phyloP scores from a whole-genome alignment of 192 early-diverging fungal species.

The Chytriomyces hyalinus region DNA sequence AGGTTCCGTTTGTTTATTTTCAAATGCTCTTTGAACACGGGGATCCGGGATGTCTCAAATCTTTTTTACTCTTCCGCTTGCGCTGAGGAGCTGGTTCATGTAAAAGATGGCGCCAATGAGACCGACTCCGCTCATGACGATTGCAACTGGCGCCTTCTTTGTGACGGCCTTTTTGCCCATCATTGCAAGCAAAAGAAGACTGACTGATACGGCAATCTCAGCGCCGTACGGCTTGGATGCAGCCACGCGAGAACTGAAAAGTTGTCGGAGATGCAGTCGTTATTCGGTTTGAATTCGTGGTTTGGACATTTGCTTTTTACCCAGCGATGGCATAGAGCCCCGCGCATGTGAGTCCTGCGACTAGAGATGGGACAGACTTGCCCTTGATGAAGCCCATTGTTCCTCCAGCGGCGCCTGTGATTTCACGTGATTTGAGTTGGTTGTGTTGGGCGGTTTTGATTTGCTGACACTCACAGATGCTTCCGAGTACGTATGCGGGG shows the following conservation, averaged over 20 bases:
- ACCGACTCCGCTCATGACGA: constrained; percentile 35
- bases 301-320: constrained; percentile 9
- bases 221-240: constrained; percentile 41
- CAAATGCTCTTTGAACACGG: no score
- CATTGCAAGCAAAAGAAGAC: constrained; percentile 44
- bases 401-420: constrained; percentile 53
- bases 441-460: neutral
- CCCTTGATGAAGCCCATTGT: constrained; percentile 47
- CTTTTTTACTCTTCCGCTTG: neutral
- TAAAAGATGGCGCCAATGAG: constrained; percentile 18
- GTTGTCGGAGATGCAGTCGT: no score
- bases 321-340: constrained; percentile 50
- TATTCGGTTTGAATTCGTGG: no score
- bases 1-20: neutral
- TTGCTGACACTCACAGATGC: constrained; percentile 5
- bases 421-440: neutral
- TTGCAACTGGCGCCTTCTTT: constrained; percentile 45
- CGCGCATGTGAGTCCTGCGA: constrained; percentile 55
- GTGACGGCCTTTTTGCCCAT: constrained; percentile 51
- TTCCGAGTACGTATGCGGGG: constrained; percentile 25
- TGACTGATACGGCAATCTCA: constrained; percentile 53
- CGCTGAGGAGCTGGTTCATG: neutral
- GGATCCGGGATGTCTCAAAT: neutral
- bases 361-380: constrained; percentile 49
- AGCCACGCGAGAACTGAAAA: no score